Conservation (phyloP, 2,329 filamentous ascomycete genomes). For the Tolypocladium tundrense region DNA sequence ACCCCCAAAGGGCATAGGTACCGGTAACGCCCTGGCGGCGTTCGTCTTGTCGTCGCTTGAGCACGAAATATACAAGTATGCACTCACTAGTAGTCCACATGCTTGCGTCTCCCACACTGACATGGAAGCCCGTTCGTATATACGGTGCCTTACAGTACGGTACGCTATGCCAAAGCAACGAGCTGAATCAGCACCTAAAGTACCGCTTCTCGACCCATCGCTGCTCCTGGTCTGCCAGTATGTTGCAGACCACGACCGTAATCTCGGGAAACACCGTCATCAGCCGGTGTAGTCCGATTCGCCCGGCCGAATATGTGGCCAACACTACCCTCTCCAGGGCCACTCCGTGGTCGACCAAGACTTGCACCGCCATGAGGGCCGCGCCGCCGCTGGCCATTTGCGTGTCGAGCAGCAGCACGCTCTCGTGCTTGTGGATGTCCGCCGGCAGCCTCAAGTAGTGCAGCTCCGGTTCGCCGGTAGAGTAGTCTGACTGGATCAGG, state of each 20-base stretch:
- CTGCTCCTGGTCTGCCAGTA: slow-evolving; percentile 72
- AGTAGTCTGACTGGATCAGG: slow-evolving; percentile 79
- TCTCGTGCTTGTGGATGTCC: slow-evolving; percentile 63
- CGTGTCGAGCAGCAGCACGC: slow-evolving; percentile 78
- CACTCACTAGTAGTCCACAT: not conserved
- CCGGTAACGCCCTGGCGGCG: not conserved
- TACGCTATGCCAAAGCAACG: not conserved
- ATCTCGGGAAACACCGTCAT: slow-evolving; percentile 84
- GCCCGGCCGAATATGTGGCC: slow-evolving; percentile 84
- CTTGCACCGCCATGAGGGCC: slow-evolving; percentile 85
- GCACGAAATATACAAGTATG: not conserved
- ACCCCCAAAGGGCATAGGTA: not conserved
- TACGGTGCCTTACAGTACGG: not conserved
- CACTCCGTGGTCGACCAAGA: slow-evolving; percentile 92
- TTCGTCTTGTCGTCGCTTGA: not conserved
- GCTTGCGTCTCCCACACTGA: not conserved
- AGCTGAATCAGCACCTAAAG: slow-evolving; percentile 61
- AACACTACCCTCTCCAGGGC: slow-evolving; percentile 76
- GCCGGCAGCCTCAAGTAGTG: slow-evolving; percentile 77
- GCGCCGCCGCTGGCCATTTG: slow-evolving; percentile 90
- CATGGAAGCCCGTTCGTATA: not conserved
- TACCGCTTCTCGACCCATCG: slow-evolving; percentile 88
- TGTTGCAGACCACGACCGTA: slow-evolving; percentile 72
- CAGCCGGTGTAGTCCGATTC: slow-evolving; percentile 72
- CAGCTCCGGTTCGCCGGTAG: slow-evolving; percentile 82